Conservation (phyloP, 2,329 filamentous ascomycete genomes). For the Nigrograna mackinnonii region DNA sequence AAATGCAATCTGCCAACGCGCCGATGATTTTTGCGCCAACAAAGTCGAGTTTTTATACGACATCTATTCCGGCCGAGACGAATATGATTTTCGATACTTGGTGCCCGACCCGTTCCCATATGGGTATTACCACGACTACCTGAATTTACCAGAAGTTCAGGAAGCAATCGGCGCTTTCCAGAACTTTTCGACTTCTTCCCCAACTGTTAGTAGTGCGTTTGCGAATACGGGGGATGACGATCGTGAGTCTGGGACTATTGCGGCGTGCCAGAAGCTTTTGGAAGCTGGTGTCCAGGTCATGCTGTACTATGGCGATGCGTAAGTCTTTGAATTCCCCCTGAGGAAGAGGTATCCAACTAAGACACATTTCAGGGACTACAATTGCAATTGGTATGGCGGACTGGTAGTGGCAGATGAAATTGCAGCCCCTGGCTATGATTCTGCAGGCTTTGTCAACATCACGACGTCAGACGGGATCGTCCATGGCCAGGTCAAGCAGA, state of each 20-base stretch:
- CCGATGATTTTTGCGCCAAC: conserved; percentile 59
- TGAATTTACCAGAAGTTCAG: conserved; percentile 60
- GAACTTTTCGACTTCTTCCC: conserved; percentile 58
- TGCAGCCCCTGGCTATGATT: conserved; percentile 43
- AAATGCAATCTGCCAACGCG: conserved; percentile 55
- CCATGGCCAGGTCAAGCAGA: conserved; percentile 58
- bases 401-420: conserved; percentile 46
- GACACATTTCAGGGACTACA: conserved; percentile 40
- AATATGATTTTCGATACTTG: conserved; percentile 64
- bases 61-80: conserved; percentile 56
- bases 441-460: conserved; percentile 54
- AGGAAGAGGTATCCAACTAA: conserved; percentile 3
- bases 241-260: conserved; percentile 47
- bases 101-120: conserved; percentile 62
- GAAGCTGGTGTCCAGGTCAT: conserved; percentile 46
- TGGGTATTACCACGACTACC: conserved; percentile 58
- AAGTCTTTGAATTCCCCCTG: conserved; percentile 7
- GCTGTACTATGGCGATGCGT: conserved; percentile 52
- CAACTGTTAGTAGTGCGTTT: conserved; percentile 50
- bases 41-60: conserved; percentile 59
- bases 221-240: conserved; percentile 54
- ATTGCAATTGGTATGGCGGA: conserved; percentile 53
- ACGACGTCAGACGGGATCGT: conserved; percentile 48
- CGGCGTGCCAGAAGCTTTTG: conserved; percentile 44
- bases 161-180: conserved; percentile 62